A percentile compares a stretch with the other conserved stretches of the same genome.
Evolutionary conservation across 176 grass and related monocot species (phyloP).

Genomic region (Bolboschoenus planiculmis): DNA sequence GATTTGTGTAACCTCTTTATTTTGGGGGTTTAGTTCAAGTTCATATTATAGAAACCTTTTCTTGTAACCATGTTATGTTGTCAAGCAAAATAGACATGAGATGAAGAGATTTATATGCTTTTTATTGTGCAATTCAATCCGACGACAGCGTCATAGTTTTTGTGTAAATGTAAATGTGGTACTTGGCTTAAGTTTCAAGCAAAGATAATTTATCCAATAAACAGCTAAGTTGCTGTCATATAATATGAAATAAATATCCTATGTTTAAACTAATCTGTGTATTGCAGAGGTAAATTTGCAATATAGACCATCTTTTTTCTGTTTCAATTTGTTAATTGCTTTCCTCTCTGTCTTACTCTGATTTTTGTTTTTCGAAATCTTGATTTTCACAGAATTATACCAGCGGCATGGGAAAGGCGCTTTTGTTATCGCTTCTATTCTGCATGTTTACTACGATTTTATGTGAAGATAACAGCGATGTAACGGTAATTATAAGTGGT

Average conservation of each 20-base stretch:
- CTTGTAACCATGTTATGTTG: not conserved
- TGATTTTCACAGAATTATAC: conserved; percentile 1
- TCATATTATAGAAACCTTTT: not conserved
- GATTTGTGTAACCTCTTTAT: not conserved
- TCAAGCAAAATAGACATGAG: not conserved
- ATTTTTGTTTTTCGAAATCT: not conserved
- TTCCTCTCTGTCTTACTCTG: not conserved
- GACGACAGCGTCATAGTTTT: not conserved
- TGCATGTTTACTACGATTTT: conserved; percentile 26
- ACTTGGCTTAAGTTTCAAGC: conserved; percentile 10
- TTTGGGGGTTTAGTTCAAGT: not conserved
- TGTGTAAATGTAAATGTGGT: not conserved
- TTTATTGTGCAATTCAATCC: not conserved
- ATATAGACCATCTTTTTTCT: not conserved
- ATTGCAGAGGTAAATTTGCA: not conserved
- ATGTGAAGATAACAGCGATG: conserved; percentile 52
- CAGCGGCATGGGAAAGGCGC: conserved; percentile 11
- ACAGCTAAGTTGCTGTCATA: not conserved
- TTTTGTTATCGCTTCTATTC: conserved; percentile 40
- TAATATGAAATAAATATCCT: not conserved
- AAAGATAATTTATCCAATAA: conserved; percentile 1
- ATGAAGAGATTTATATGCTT: not conserved
- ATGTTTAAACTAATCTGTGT: not conserved
- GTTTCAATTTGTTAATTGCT: not conserved
- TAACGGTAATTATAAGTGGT: conserved; percentile 55